phyloP scores from a whole-genome alignment of 1,284 basidiomycete species.

The Calocybe gambosa region DNA sequence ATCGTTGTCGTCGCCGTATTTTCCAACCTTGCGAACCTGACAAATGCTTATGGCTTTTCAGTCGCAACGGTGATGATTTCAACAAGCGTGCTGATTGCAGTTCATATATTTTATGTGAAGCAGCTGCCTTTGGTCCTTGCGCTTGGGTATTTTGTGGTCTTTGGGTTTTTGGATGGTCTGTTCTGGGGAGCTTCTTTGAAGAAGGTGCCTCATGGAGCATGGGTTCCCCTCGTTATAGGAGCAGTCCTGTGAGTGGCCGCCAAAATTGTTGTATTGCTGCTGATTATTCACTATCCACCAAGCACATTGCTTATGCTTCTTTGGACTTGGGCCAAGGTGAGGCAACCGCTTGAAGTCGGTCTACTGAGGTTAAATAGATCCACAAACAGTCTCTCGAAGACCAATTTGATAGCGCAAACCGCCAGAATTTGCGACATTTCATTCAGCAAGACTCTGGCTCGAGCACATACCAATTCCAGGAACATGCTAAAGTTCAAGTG shows the following conservation, averaged over 20 bases:
- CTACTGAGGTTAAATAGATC: neutral
- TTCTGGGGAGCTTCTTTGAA: slow-evolving; percentile 60
- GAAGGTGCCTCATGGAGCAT: slow-evolving; percentile 58
- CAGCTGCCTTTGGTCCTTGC: slow-evolving; percentile 37
- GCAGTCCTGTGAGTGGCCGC: slow-evolving; percentile 34
- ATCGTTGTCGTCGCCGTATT: slow-evolving; percentile 56
- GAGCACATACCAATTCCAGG: neutral
- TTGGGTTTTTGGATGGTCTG: slow-evolving; percentile 55
- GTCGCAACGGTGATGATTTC: slow-evolving; percentile 13
- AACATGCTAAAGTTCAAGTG: slow-evolving; percentile 7
- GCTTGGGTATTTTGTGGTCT: slow-evolving; percentile 45
- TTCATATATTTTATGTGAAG: slow-evolving; percentile 58
- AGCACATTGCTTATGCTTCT: slow-evolving; percentile 46
- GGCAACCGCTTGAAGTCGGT: neutral
- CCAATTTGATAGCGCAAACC: slow-evolving; percentile 47
- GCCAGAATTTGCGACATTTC: slow-evolving; percentile 49
- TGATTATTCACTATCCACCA: neutral
- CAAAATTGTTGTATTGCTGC: neutral
- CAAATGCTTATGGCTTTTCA: slow-evolving; percentile 38
- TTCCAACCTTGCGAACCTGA: slow-evolving; percentile 41
- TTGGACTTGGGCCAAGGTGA: slow-evolving; percentile 59
- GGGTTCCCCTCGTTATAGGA: slow-evolving; percentile 59
- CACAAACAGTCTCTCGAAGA: slow-evolving; percentile 46
- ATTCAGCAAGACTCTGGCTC: slow-evolving; percentile 27
- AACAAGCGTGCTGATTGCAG: slow-evolving; percentile 40